phyloP scores from a whole-genome alignment of 257 asterid species.

The Solanum commersonii region DNA sequence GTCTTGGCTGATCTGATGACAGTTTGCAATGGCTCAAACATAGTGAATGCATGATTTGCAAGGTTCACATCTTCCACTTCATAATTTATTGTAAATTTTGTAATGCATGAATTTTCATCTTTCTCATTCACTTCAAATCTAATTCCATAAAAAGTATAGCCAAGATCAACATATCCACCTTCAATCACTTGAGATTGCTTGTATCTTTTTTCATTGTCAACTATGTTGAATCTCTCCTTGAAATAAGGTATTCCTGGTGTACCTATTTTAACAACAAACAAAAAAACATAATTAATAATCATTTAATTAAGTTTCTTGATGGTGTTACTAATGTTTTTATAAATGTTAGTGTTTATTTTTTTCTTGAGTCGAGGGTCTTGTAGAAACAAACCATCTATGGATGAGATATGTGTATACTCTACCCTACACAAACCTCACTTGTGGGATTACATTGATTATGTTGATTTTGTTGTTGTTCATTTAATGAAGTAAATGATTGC shows the following conservation, averaged over 20 bases:
- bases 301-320: not conserved
- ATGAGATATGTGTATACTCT: not conserved
- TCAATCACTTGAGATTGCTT: not conserved
- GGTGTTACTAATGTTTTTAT: not conserved
- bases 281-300: not conserved
- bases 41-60: not conserved
- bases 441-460: no score
- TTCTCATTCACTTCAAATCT: not conserved
- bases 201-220: not conserved
- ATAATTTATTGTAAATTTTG: not conserved
- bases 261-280: not conserved
- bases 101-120: not conserved
- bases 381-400: no score
- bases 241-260: constrained; percentile 1
- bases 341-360: not conserved
- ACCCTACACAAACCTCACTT: not conserved
- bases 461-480: not conserved
- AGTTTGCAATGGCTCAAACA: not conserved
- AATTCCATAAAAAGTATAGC: not conserved
- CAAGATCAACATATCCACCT: not conserved
- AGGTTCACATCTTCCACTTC: not conserved
- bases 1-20: not conserved
- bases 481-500: not conserved
- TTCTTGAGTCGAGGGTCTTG: no score
- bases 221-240: not conserved